These are phyloP conservation scores for Coemansia sp. DNA, from an alignment of 192 early-diverging fungal genomes.

Conservation along the genomic window DNA sequence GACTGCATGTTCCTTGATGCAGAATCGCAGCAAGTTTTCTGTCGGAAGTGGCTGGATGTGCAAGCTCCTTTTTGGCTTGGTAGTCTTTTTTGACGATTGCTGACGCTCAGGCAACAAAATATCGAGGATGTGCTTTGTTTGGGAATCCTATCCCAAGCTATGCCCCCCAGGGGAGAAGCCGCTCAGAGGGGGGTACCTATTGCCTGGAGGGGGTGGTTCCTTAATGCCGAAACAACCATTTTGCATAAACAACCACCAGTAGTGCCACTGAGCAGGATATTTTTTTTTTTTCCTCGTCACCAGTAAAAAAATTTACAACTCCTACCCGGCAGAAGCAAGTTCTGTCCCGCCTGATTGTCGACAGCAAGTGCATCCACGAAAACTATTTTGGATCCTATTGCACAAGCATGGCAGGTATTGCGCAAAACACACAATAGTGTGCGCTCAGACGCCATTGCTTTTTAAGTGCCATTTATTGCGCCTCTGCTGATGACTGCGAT, in stretches of 20 bases:
- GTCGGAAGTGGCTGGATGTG: neutral
- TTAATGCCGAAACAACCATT: neutral
- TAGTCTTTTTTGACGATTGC: neutral
- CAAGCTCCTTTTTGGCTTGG: neutral
- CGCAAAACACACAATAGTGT: neutral
- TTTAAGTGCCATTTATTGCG: neutral
- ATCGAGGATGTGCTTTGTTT: constrained; percentile 5
- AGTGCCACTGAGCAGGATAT: neutral
- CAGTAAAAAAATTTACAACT: neutral
- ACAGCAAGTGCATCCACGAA: neutral
- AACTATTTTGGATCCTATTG: neutral
- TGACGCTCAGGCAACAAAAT: neutral
- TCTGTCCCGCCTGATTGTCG: neutral
- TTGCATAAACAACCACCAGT: neutral
- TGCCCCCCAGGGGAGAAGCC: neutral
- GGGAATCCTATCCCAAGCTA: neutral
- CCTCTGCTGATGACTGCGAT: neutral
- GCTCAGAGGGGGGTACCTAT: neutral
- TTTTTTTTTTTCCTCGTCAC: no score
- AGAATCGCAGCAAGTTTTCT: neutral
- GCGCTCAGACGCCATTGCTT: constrained; percentile 3
- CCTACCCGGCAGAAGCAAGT: neutral
- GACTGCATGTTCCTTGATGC: constrained; percentile 1
- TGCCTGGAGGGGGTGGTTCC: neutral
- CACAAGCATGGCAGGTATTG: constrained; percentile 2